Percentiles rank a stretch among this genome's conserved stretches.
Evolutionary conservation across 768 basidiomycete genomes (phyloP).

Genomic region (Russula brevipes): DNA sequence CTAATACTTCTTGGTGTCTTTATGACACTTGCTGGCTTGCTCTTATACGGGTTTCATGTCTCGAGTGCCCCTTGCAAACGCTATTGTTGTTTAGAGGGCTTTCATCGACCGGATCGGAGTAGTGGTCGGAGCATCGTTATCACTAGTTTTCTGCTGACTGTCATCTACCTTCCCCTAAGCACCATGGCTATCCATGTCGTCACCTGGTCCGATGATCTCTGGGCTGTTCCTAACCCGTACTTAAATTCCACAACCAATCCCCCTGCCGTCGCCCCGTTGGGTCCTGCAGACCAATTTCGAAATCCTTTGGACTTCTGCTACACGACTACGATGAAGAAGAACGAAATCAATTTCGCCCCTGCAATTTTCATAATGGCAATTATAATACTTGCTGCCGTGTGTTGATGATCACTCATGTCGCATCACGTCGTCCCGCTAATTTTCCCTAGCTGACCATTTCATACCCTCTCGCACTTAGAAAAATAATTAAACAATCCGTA

Average conservation of each 20-base stretch:
- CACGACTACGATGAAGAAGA: constrained; percentile 69
- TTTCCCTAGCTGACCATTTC: constrained; percentile 53
- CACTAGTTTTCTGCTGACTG: constrained; percentile 58
- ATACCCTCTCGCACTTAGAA: constrained; percentile 61
- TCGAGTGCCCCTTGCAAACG: constrained; percentile 46
- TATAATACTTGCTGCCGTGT: constrained; percentile 47
- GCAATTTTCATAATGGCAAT: constrained; percentile 53
- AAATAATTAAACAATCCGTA: constrained; percentile 50
- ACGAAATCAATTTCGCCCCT: constrained; percentile 66
- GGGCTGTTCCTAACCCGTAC: constrained; percentile 68
- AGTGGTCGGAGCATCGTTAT: constrained; percentile 52
- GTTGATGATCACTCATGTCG: constrained; percentile 27
- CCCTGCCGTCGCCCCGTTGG: constrained; percentile 47
- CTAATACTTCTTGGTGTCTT: constrained; percentile 57
- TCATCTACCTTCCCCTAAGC: constrained; percentile 71
- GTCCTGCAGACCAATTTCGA: constrained; percentile 51
- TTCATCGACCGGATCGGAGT: constrained; percentile 42
- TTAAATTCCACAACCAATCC: constrained; percentile 49
- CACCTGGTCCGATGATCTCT: constrained; percentile 73
- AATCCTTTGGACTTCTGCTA: constrained; percentile 70
- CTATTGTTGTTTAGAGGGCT: constrained; percentile 48
- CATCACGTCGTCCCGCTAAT: background rate
- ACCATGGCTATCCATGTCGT: constrained; percentile 73
- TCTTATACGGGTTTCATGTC: constrained; percentile 56
- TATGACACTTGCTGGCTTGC: constrained; percentile 46